Evolutionary conservation across 305 asterid genomes (phyloP), one percentile per base, ranked within the genome.

Genomic region (Plantago lanceolata): DNA sequence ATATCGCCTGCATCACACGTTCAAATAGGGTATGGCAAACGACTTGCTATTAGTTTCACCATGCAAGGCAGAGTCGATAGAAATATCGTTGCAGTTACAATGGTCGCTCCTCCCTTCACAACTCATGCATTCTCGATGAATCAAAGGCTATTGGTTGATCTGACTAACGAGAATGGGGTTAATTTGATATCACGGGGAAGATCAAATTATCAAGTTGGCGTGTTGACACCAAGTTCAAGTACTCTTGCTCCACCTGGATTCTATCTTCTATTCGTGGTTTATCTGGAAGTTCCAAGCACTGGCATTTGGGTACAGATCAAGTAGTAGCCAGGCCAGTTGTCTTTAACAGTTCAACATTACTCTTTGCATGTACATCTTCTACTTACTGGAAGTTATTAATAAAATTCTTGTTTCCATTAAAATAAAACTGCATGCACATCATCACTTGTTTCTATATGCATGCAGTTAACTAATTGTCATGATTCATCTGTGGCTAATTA

Each of bases 91-190:
- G 58, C 35, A 19, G 81, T 79, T 18, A 76, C 85, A 12, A 72
- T 79, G 79, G 73, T 77, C 3, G 78, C 81, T 47, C 85, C 85
- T 33, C 40, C 75, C 3, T 71, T 71, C 45, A 50, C 65, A 11
- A 75, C 80, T 6, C 80, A 75, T 16, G 55, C 80, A 6, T 75
- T 75, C 18, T 61, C 80, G 11, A 71, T 71, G 80, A 71, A 75
- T 43, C 85, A 81, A 59, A 68, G 85, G 52, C 48, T 78, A 18
- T 37, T 80, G 56, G 59, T 72, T n/a, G n/a, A n/a, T 16, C 79
- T 80, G 1, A 61, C 37, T 0, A 59, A 59, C 2, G 53, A 17
- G 35, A 13, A 45, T 20, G 8, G 68, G 19, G 31, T 6, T 18
- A 24, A 53, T 8, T 51, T 49, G 19, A 48, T 13, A 18, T n/a